Percentiles rank a stretch among this genome's conserved stretches.
Evolutionary conservation across 2,329 filamentous ascomycete genomes (phyloP).

Genomic region (Nothophoma quercina): DNA sequence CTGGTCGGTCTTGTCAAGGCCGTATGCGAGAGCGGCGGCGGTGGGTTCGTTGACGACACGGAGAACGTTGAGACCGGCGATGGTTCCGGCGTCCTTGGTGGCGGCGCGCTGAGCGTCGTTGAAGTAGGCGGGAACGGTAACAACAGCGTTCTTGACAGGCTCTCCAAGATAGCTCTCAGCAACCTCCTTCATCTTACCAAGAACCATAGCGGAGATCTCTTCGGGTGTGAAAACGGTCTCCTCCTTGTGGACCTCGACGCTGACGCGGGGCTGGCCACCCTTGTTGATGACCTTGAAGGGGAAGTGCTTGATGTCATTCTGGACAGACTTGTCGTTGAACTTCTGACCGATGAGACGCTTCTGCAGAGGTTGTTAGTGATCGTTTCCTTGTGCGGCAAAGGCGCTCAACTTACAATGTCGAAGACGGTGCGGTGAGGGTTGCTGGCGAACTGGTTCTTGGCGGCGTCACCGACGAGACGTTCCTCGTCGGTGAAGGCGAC

Average conservation of each 20-base stretch:
- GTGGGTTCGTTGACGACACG: constrained; percentile 97
- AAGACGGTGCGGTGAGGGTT: constrained; percentile 60
- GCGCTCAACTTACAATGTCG: constrained; percentile 47
- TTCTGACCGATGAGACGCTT: constrained; percentile 63
- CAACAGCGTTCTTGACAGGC: constrained; percentile 86
- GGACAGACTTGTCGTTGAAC: constrained; percentile 71
- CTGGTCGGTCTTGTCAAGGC: constrained; percentile 63
- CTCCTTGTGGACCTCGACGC: constrained; percentile 71
- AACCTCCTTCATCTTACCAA: constrained; percentile 75
- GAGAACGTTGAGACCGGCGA: constrained; percentile 92
- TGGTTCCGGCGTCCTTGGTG: constrained; percentile 92
- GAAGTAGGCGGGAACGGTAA: constrained; percentile 97
- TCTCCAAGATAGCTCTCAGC: constrained; percentile 81
- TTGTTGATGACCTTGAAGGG: constrained; percentile 93
- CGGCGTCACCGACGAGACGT: constrained; percentile 92
- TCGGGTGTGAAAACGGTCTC: constrained; percentile 80
- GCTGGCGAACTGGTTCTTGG: constrained; percentile 57
- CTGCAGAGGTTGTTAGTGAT: constrained; percentile 44
- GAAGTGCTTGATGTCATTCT: constrained; percentile 97
- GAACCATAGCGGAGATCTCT: constrained; percentile 80
- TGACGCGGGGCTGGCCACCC: constrained; percentile 86
- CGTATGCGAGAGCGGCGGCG: constrained; percentile 93
- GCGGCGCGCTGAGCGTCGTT: constrained; percentile 97
- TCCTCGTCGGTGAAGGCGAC: constrained; percentile 98
- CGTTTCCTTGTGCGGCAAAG: not conserved